Evolutionary conservation across 768 basidiomycete genomes (phyloP), one percentile per base, ranked within the genome.

Genomic region (Lenzites betulinus): DNA sequence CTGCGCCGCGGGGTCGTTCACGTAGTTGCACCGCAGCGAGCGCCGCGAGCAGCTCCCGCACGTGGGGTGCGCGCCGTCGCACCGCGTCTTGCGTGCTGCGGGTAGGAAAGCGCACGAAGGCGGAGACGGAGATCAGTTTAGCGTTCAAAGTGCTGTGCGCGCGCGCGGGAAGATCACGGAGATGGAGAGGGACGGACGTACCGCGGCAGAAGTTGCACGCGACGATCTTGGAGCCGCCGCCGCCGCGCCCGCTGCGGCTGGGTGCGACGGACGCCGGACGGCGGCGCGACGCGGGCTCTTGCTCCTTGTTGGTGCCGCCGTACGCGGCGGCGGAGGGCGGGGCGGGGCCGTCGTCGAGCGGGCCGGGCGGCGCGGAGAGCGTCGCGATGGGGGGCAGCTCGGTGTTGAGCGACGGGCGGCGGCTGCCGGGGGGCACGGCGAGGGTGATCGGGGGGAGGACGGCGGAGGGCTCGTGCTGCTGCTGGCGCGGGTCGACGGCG

Each of bases 151-250:
- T n/a, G n/a, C n/a, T n/a, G n/a, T n/a, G n/a, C n/a, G n/a, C n/a
- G n/a, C n/a, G n/a, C n/a, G n/a, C n/a, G n/a, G n/a, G n/a, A n/a
- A n/a, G n/a, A n/a, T n/a, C n/a, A n/a, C n/a, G n/a, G n/a, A n/a
- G n/a, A n/a, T n/a, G n/a, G n/a, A n/a, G n/a, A n/a, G n/a, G n/a
- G n/a, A 35, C 35, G 39, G 51, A 77, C 85, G 57, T 68, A 92
- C 92, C 90, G 78, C 92, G 83, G 74, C 92, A 93, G 71, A 91
- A 91, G 74, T 93, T 92, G 75, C 92, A 93, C 16, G 92, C 92
- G 23, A 93, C 90, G 13, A 92, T 88, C 70, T 93, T 93, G 47
- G 90, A 89, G 12, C 91, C 91, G 51, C 89, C 89, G 59, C 80
- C 86, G 36, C 83, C 50, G 79, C 67, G 81, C 79, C 63, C 86